Base-by-base conservation (phyloP, 495 filamentous ascomycete genomes). In the Neurospora pannonica region DNA sequence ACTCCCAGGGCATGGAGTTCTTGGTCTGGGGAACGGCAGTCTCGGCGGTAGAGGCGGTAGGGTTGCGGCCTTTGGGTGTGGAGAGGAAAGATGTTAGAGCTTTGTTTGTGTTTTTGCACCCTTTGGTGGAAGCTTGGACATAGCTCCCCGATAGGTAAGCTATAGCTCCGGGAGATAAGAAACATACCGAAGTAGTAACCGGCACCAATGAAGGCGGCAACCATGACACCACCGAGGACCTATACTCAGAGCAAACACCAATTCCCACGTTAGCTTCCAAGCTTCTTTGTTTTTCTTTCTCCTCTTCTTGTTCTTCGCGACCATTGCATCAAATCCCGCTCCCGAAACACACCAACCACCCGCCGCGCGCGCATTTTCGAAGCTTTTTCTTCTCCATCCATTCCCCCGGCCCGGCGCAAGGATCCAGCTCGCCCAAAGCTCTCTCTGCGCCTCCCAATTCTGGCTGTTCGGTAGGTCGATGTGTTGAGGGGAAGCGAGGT, bases 141-240 rank as follows among this genome's bases (percentile, higher is more conserved):
- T 60, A 6, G 48, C 48, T 28, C 48, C 21, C 21, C 48, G 5
- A 28, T 28, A 60, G 48, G 21, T 28, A 24, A 28, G 43, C 43
- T 36, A 15, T 67, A 67, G 54, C 38, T 17, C 38, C 7, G 48
- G 38, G 21, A 46, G 54, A 70, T 24, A 62, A 28, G 40, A 6
- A 42, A 76, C 82, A 74, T 86, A 91, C 90, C 90, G 76, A 94
- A 94, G 84, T 92, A 91, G 90, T 90, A 97, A 79, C 96, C 96
- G 73, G 92, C 97, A 80, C 96, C 88, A 73, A 90, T 89, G 78
- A 97, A 92, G 79, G 92, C 92, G 81, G 91, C 90, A 74, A 92
- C 91, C 97, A 99, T 98, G 78, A 99, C 91, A 79, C 89, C 93
- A 75, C 94, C 87, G 71, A 99, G 90, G 78, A 97, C 90, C 96